These are phyloP conservation scores for Golubevia pallescens DNA, from an alignment of 1,284 basidiomycete genomes.

Conservation along the genomic window DNA sequence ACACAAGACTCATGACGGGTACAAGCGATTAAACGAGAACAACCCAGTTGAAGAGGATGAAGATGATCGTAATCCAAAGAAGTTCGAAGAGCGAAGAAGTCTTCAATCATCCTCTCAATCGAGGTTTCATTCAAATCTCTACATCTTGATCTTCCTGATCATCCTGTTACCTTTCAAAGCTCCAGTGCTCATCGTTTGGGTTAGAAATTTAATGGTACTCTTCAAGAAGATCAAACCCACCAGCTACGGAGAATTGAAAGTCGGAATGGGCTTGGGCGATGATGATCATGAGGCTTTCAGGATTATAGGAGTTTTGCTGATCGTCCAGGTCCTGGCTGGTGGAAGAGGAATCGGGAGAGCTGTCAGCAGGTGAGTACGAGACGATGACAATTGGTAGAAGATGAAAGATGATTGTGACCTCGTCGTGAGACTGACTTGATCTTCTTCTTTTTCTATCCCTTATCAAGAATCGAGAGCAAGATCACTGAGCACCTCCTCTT, in stretches of 20 bases:
- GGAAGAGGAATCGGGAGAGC: conserved; percentile 9
- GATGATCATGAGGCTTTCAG: conserved; percentile 40
- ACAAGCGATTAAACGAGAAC: too few species aligned
- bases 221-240: not conserved
- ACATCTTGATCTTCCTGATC: conserved; percentile 32
- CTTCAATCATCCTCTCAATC: not conserved
- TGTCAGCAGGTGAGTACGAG: conserved; percentile 3
- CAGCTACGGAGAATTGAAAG: conserved; percentile 14
- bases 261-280: conserved; percentile 10
- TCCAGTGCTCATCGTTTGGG: conserved; percentile 55
- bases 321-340: conserved; percentile 17
- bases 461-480: not conserved
- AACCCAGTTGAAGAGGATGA: not conserved
- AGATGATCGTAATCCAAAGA: not conserved
- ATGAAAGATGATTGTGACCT: not conserved
- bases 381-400: not conserved
- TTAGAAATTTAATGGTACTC: conserved; percentile 42
- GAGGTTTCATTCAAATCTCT: not conserved
- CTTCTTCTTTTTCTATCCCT: not conserved
- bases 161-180: conserved; percentile 49
- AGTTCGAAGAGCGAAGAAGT: not conserved
- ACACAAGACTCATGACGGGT: too few species aligned
- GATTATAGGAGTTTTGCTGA: conserved; percentile 26
- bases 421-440: not conserved
- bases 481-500: not conserved